phyloP scores from a whole-genome alignment of 176 grass and related monocot species.

The Paspalum notatum region DNA sequence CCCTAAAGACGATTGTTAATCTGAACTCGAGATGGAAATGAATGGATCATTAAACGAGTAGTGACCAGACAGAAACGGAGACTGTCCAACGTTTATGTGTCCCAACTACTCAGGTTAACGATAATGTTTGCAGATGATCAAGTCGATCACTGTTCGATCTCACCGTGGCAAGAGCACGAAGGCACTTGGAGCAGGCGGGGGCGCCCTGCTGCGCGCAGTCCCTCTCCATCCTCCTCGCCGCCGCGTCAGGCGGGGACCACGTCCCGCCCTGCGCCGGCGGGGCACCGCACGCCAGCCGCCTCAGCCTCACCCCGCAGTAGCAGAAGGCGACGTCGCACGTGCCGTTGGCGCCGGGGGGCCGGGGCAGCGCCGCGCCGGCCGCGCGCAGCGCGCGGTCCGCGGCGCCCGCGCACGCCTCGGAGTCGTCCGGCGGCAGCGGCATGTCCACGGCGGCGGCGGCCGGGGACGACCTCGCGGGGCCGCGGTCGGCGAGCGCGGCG shows the following conservation, averaged over 20 bases:
- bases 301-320: constrained; percentile 80
- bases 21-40: background rate
- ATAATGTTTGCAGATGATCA: background rate
- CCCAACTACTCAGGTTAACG: background rate
- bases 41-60: background rate
- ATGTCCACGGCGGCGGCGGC: constrained; percentile 50
- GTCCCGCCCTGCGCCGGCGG: constrained; percentile 18
- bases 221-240: constrained; percentile 50
- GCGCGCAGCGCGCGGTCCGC: constrained; percentile 64
- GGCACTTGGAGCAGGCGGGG: constrained; percentile 71
- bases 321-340: constrained; percentile 84
- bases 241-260: constrained; percentile 46
- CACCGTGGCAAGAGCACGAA: constrained; percentile 73
- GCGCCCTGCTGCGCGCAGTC: constrained; percentile 62
- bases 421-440: constrained; percentile 73
- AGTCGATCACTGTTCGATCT: constrained; percentile 1
- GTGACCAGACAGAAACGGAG: background rate
- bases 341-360: constrained; percentile 50
- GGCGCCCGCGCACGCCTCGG: constrained; percentile 61
- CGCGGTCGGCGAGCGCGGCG: constrained; percentile 49
- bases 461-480: background rate
- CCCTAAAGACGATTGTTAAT: background rate
- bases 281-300: constrained; percentile 58
- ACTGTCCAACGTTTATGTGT: background rate
- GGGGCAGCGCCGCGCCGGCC: constrained; percentile 52